These are phyloP conservation scores for Deuterostichococcus epilithicus DNA, from an alignment of 139 green algal genomes.

Conservation along the genomic window DNA sequence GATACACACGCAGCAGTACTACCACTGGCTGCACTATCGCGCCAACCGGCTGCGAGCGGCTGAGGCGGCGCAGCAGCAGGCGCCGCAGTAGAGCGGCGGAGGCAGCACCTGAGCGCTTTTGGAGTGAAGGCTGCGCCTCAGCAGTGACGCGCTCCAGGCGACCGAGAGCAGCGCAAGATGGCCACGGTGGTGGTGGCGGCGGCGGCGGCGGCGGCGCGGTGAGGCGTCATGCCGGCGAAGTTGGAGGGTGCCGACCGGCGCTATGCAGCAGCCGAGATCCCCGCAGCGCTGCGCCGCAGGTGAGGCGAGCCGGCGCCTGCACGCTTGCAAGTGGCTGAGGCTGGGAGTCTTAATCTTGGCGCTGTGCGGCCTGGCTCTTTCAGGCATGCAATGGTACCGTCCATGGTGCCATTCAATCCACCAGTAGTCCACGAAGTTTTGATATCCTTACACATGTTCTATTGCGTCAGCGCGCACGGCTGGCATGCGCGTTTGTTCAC, in stretches of 20 bases:
- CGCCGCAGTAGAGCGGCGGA: conserved; percentile 1
- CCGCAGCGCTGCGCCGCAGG: not conserved
- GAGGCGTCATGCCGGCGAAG: not conserved
- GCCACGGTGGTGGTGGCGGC: conserved; percentile 19
- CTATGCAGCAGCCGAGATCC: not conserved
- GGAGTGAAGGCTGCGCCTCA: not conserved
- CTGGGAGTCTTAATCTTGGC: too few species aligned
- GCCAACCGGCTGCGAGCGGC: conserved; percentile 42
- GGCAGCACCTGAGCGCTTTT: not conserved
- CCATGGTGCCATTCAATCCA: too few species aligned
- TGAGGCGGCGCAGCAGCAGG: conserved; percentile 2
- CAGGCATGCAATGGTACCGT: too few species aligned
- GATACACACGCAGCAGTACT: conserved; percentile 73
- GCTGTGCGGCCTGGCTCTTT: too few species aligned
- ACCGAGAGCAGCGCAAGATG: not conserved
- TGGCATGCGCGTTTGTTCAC: too few species aligned
- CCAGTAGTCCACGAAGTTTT: too few species aligned
- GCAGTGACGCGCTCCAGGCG: too few species aligned
- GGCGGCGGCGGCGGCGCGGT: conserved; percentile 23
- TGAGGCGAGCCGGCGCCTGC: not conserved
- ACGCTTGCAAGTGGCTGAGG: too few species aligned
- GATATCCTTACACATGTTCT: too few species aligned
- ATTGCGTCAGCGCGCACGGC: too few species aligned
- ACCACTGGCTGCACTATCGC: conserved; percentile 66
- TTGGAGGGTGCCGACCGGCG: not conserved